A percentile compares a stretch with the other conserved stretches of the same genome.
Conservation (phyloP, 345 rosid species). For the Hevea brasiliensis region DNA sequence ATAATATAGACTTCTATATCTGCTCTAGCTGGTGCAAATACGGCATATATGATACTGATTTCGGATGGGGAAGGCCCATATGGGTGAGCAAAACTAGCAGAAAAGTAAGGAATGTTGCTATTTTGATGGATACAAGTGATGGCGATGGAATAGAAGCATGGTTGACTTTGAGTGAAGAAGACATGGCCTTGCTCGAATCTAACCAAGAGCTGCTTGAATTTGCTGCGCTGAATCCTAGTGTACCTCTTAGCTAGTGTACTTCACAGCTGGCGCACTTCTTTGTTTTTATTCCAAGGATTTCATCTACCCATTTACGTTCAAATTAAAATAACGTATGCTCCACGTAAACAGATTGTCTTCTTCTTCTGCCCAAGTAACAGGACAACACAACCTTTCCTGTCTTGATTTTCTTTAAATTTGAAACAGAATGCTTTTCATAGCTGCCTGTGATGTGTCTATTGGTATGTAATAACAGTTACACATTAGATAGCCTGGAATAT, state of each 20-base stretch:
- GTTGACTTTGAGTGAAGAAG: conserved; percentile 14
- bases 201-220: conserved; percentile 19
- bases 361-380: too few species aligned
- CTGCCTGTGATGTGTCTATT: too few species aligned
- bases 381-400: too few species aligned
- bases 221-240: conserved; percentile 11
- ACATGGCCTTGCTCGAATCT: conserved; percentile 1
- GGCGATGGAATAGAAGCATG: conserved; percentile 20
- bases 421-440: too few species aligned
- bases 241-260: neutral
- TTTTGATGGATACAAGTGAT: conserved; percentile 17
- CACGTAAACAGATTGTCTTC: too few species aligned
- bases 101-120: neutral
- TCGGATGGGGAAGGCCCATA: conserved; percentile 20
- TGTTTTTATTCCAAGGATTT: too few species aligned
- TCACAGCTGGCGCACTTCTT: too few species aligned
- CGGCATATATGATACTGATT: conserved; percentile 3
- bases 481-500: too few species aligned
- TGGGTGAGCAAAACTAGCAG: neutral
- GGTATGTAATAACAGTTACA: too few species aligned
- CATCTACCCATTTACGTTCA: too few species aligned
- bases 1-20: neutral
- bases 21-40: conserved; percentile 22
- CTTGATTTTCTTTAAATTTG: too few species aligned
- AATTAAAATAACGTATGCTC: too few species aligned